Conservation (phyloP, 805 yeast genomes). For the Candida schatavii region DNA sequence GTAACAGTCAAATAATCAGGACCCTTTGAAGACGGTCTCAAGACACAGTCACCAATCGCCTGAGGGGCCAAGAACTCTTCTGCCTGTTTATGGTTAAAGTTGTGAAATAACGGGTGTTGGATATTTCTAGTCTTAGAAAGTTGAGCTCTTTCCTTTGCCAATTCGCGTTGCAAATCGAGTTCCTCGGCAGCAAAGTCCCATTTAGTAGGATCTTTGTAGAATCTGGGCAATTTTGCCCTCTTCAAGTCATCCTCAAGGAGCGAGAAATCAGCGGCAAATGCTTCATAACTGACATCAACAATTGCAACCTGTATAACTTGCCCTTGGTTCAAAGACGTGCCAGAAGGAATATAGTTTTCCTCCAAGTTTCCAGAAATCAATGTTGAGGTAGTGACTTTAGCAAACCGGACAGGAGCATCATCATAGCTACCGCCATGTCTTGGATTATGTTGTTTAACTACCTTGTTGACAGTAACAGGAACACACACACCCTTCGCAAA, state of each 20-base stretch:
- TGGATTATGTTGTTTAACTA: slow-evolving; percentile 52
- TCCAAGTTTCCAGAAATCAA: slow-evolving; percentile 43
- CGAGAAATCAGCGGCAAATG: slow-evolving; percentile 71
- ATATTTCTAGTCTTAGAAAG: slow-evolving; percentile 72
- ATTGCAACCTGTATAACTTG: slow-evolving; percentile 88
- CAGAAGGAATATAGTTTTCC: slow-evolving; percentile 46
- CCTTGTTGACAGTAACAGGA: slow-evolving; percentile 70
- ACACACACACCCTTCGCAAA: slow-evolving; percentile 68
- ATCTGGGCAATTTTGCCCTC: slow-evolving; percentile 47
- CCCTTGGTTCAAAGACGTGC: slow-evolving; percentile 48
- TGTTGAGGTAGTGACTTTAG: slow-evolving; percentile 40
- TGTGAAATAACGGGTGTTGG: slow-evolving; percentile 88
- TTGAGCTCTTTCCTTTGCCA: slow-evolving; percentile 60
- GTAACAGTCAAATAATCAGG: slow-evolving; percentile 85
- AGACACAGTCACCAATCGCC: slow-evolving; percentile 86
- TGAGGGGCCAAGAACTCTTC: slow-evolving; percentile 89
- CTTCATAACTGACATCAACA: slow-evolving; percentile 65
- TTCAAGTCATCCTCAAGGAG: slow-evolving; percentile 64
- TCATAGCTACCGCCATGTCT: slow-evolving; percentile 40
- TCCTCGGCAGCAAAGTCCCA: slow-evolving; percentile 83
- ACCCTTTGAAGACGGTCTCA: slow-evolving; percentile 93
- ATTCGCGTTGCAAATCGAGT: slow-evolving; percentile 57
- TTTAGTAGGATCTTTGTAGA: slow-evolving; percentile 53
- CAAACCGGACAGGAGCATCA: slow-evolving; percentile 42
- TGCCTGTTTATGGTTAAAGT: slow-evolving; percentile 82